Conservation (phyloP, 768 basidiomycete genomes). For the Suillus subaureus region DNA sequence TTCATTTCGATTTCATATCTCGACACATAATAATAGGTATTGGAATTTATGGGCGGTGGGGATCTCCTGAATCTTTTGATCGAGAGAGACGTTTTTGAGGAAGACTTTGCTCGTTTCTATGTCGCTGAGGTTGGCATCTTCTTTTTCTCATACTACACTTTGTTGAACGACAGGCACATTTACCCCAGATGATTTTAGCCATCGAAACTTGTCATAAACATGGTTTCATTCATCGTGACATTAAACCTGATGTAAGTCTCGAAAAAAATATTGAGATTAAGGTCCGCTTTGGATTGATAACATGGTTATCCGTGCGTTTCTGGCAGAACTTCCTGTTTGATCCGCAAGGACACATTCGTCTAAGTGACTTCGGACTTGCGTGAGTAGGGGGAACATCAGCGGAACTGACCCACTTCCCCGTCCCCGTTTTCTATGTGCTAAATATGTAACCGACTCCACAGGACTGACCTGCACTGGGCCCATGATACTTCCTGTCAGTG, state of each 20-base stretch:
- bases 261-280: slow-evolving; percentile 29
- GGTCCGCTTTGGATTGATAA: slow-evolving; percentile 27
- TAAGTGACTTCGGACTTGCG: slow-evolving; percentile 96
- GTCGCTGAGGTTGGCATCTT: slow-evolving; percentile 74
- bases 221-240: slow-evolving; percentile 97
- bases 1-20: slow-evolving; percentile 60
- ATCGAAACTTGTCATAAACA: slow-evolving; percentile 92
- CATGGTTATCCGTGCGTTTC: slow-evolving; percentile 25
- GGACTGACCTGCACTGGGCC: slow-evolving; percentile 94
- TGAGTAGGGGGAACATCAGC: slow-evolving; percentile 50
- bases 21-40: slow-evolving; percentile 54
- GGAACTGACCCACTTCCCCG: slow-evolving; percentile 20
- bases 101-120: slow-evolving; percentile 92
- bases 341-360: slow-evolving; percentile 88
- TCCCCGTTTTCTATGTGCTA: slow-evolving; percentile 16
- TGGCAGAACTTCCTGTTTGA: slow-evolving; percentile 93
- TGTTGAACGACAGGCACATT: slow-evolving; percentile 26
- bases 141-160: slow-evolving; percentile 22
- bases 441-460: slow-evolving; percentile 36
- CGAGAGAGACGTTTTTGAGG: slow-evolving; percentile 87
- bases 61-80: slow-evolving; percentile 96
- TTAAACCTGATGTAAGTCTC: slow-evolving; percentile 83
- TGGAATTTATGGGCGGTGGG: slow-evolving; percentile 96
- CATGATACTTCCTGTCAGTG: slow-evolving; percentile 87
- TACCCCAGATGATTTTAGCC: slow-evolving; percentile 84